A percentile compares a stretch with the other conserved stretches of the same genome.
Conservation (phyloP, 805 yeast genomes). For the Saccharomyces jurei region DNA sequence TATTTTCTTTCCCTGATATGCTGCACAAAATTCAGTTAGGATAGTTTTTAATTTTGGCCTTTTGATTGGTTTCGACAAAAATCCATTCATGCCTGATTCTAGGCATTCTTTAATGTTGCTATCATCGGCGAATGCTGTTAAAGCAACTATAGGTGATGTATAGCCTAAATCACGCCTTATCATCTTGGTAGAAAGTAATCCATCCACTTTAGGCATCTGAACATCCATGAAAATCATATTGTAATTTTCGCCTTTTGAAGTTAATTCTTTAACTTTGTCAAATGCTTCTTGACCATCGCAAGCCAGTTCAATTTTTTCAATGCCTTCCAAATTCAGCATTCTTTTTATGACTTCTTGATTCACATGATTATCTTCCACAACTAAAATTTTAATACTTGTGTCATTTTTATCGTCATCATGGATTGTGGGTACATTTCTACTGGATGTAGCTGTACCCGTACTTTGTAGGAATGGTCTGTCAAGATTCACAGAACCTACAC, state of each 20-base stretch:
- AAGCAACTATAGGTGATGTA: slow-evolving; percentile 75
- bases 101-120: slow-evolving; percentile 79
- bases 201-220: slow-evolving; percentile 94
- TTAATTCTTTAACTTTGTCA: slow-evolving; percentile 46
- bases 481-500: slow-evolving; percentile 14
- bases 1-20: not conserved
- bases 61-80: slow-evolving; percentile 80
- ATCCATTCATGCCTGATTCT: slow-evolving; percentile 88
- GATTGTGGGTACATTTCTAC: slow-evolving; percentile 13
- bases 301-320: slow-evolving; percentile 63
- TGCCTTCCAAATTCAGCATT: slow-evolving; percentile 81
- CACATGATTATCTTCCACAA: slow-evolving; percentile 90
- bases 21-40: slow-evolving; percentile 29
- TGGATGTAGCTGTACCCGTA: slow-evolving; percentile 35
- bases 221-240: slow-evolving; percentile 92
- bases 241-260: slow-evolving; percentile 36
- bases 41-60: slow-evolving; percentile 58
- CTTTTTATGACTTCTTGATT: slow-evolving; percentile 90
- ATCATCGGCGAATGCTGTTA: slow-evolving; percentile 93
- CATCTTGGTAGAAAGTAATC: slow-evolving; percentile 70
- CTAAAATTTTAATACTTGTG: slow-evolving; percentile 42
- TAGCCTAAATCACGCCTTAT: slow-evolving; percentile 58
- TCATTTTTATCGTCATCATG: not conserved
- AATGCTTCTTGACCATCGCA: slow-evolving; percentile 90
- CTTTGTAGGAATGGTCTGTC: slow-evolving; percentile 32